A percentile compares a stretch with the other conserved stretches of the same genome.
phyloP scores from a whole-genome alignment of 202 grass and related monocot genomes.

The Thinopyrum obtusiflorum region DNA sequence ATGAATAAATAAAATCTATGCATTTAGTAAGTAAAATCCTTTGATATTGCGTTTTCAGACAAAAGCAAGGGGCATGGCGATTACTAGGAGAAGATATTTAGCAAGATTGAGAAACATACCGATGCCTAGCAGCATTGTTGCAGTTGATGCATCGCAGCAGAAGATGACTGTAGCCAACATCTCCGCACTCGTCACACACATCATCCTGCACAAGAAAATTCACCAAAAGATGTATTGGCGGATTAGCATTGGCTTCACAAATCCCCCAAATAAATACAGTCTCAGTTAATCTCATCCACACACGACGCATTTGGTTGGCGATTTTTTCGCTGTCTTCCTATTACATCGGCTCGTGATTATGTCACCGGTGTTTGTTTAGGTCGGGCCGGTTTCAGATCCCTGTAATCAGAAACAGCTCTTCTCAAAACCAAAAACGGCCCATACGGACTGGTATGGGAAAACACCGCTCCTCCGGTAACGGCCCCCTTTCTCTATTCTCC shows the following conservation, averaged over 20 bases:
- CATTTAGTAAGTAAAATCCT: neutral
- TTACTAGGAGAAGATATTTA: neutral
- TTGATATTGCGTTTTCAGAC: neutral
- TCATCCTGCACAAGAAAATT: neutral
- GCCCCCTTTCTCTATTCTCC: too few species aligned
- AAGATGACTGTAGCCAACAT: neutral
- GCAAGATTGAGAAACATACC: neutral
- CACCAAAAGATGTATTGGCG: neutral
- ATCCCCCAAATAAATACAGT: neutral
- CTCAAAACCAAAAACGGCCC: too few species aligned
- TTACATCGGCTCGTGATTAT: too few species aligned
- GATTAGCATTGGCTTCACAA: neutral
- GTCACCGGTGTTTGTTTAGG: too few species aligned
- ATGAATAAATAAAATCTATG: neutral
- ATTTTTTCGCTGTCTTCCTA: too few species aligned
- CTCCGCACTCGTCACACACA: conserved; percentile 1
- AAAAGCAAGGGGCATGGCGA: neutral
- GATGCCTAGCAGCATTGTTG: neutral
- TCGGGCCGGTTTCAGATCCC: too few species aligned
- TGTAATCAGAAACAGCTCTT: too few species aligned
- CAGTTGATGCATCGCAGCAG: neutral
- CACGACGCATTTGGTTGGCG: too few species aligned
- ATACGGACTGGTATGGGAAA: too few species aligned
- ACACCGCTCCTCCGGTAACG: too few species aligned
- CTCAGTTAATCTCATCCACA: neutral